Evolutionary conservation across 169 alveolate genomes (phyloP).

Genomic region (Eimeria necatrix): DNA sequence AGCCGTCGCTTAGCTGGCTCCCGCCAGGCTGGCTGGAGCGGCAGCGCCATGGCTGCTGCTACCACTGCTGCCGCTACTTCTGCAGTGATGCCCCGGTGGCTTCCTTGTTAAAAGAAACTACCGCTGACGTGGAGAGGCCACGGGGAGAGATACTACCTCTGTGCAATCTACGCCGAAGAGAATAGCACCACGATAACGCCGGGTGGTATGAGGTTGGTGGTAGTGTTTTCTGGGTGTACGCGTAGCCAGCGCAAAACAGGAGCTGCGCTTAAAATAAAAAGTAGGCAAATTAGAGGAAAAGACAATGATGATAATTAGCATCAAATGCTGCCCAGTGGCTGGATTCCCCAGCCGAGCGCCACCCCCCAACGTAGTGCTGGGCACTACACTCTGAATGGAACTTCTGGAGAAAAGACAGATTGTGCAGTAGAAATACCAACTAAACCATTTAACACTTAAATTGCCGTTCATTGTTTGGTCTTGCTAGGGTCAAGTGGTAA

Average conservation of each 20-base stretch:
- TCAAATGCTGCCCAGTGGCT: neutral
- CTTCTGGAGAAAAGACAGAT: no score
- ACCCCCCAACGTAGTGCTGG: neutral
- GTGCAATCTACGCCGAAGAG: conserved; percentile 50
- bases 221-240: neutral
- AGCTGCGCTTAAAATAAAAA: conserved; percentile 26
- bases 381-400: no score
- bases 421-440: no score
- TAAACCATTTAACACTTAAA: no score
- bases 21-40: conserved; percentile 71
- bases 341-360: conserved; percentile 31
- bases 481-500: no score
- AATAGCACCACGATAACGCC: neutral
- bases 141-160: neutral
- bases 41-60: conserved; percentile 75
- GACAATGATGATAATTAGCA: neutral
- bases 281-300: neutral
- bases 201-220: conserved; percentile 41
- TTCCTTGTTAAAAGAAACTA: conserved; percentile 9
- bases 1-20: conserved; percentile 71
- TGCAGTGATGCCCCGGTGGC: conserved; percentile 10
- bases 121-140: neutral
- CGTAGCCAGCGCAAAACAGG: neutral
- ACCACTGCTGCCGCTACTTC: conserved; percentile 11
- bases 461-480: no score